Evolutionary conservation across 2,329 filamentous ascomycete species (phyloP), one percentile per base, ranked within the genome.

Genomic region (Lachnellula subtilissima): DNA sequence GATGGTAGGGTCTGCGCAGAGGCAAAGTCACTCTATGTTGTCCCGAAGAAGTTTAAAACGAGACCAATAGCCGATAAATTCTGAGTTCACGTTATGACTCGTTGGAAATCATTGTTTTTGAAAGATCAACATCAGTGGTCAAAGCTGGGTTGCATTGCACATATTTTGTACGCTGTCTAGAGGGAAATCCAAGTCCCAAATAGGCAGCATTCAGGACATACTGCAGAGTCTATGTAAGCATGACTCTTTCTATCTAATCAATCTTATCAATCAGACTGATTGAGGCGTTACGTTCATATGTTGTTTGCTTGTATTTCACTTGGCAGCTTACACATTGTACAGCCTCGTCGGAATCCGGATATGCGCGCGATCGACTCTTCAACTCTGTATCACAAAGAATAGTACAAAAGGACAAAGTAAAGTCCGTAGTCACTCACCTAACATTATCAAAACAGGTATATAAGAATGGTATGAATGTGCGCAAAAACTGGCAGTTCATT

Each of bases 1-100:
- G 73, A 77, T n/a, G 86, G 84, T 5, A 72, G 70, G 35, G 68
- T 84, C 9, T 83, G 77, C 64, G 84, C 86, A 0, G 78, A 81
- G 65, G 84, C 83, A 0, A 79, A 74, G 50, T 80, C 73, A 6
- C 66, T 85, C 48, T 85, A 84, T 66, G 80, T 85, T 39, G 78
- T 82, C n/a, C 81, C 81, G 5, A 78, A 77, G 68, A 73, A 71
- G 12, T 63, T 58, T 51, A 52, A 52, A 32, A 60, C 60, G 39
- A 61, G 50, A 39, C 43, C 22, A 2, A 52, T 63, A 50, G 45
- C 43, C 11, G 57, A 53, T 19, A 47, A 55, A 3, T 62, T 63
- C 48, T 63, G 39, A 57, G 40, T 39, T 42, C 32, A 12, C 28
- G 15, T 50, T 43, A 5, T 19, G 4, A 50, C n/a, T 19, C n/a